Evolutionary conservation across 78 protist species (phyloP), one percentile per base, ranked within the genome.

Genomic region (Dictyostelium purpureum): DNA sequence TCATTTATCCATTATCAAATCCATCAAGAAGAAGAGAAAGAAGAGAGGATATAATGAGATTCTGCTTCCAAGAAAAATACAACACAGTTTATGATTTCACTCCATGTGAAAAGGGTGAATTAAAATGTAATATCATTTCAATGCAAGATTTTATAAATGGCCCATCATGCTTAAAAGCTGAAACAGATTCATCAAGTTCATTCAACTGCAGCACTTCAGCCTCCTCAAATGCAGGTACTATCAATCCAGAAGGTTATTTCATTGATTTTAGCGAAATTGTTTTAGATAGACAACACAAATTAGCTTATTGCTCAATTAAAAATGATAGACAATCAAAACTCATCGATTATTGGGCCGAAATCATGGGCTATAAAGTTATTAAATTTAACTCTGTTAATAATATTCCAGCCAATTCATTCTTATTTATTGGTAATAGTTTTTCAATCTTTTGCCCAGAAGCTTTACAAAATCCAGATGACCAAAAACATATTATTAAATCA

Each of bases 361-460:
- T 43, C 9, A 26, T 85, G 37, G 80, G 71, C 1, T 85, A 85
- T 70, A 70, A 56, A 21, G 33, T 85, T 1, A 66, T 85, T 21
- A 56, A 56, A 21, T 66, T 85, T 19, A 57, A 24, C 6, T n/a
- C n/a, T n/a, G n/a, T 70, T 21, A 33, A 56, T 0, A 7, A 52
- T 14, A 47, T 38, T 19, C 1, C 67, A 3, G 76, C 82, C 9
- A 52, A 67, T n/a, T 28, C 28, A 31, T 85, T 73, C 49, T 16
- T 85, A 21, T 66, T 49, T 54, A 42, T 85, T 59, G 92, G 92
- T 28, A 12, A 42, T 0, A 37, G 43, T 2, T 51, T 56, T 61
- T 81, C 77, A 31, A 31, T 85, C 79, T 85, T 85, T 47, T 85
- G 92, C 33, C 80, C 66, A 40, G 45, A 35, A 1, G 92, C 92